Evolutionary conservation across 2,329 filamentous ascomycete species (phyloP), one percentile per base, ranked within the genome.

Genomic region (Cladophialophora immunda): DNA sequence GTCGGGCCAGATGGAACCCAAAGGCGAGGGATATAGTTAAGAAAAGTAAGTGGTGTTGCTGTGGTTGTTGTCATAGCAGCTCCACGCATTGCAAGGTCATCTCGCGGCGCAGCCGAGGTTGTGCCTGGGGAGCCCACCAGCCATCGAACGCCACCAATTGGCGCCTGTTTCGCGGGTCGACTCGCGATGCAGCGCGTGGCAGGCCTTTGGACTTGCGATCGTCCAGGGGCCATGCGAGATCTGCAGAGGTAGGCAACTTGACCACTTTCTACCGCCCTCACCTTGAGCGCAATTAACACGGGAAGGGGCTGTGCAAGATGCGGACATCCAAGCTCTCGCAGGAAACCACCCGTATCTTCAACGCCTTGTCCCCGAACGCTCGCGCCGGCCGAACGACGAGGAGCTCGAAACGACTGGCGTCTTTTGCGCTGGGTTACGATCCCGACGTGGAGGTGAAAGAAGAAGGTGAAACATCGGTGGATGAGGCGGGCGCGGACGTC

Each of bases 261-360:
- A 19, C 5, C 27, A 59, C 3, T n/a, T 47, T n/a, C 38, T 25
- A 22, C 7, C 41, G 11, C 19, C 27, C 3, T 29, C 19, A 32
- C 13, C 6, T 50, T 19, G 4, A 5, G 7, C 9, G 45, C 45
- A 50, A 25, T 11, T 11, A 50, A 4, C 7, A 22, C 38, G 2
- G 9, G 11, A 13, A 36, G 19, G 17, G 19, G 4, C 36, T 13
- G 36, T 9, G 9, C 34, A 64, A 56, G 13, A 89, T 89, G 87
- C 81, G 84, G 50, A 85, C 86, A 4, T 89, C 87, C 8, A 81
- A 83, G 50, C 78, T 88, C 60, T 87, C 87, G 8, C 82, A 82
- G 72, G 87, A 90, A 30, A 86, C 87, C 0, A 78, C 86, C 4
- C 86, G 83, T 68, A 76, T 88, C n/a, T 79, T 88, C 56, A 81